Evolutionary conservation across 768 basidiomycete species (phyloP).

Genomic region (Kwoniella mangroviensis): DNA sequence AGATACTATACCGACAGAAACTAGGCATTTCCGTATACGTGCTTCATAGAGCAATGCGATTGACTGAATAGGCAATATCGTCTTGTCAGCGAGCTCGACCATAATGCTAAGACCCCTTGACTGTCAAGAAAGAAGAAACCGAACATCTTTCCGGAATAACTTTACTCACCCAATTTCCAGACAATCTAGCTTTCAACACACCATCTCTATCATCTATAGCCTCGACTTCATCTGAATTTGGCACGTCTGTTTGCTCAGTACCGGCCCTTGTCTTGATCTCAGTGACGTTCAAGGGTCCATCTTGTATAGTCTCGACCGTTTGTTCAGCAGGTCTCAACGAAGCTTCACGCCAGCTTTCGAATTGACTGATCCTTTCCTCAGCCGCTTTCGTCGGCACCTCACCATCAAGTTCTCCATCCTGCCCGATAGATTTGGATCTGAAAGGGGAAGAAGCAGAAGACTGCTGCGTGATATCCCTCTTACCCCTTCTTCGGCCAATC

Average conservation of each 20-base stretch:
- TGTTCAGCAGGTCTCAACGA: slow-evolving; percentile 17
- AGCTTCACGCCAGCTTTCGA: slow-evolving; percentile 15
- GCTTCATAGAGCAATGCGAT: slow-evolving; percentile 94
- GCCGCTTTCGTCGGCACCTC: neutral
- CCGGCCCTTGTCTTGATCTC: neutral
- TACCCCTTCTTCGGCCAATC: slow-evolving; percentile 66
- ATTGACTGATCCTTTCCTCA: slow-evolving; percentile 12
- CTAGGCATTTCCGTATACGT: slow-evolving; percentile 81
- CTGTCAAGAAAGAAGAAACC: too few species aligned
- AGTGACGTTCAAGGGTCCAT: slow-evolving; percentile 24
- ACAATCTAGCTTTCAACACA: slow-evolving; percentile 85
- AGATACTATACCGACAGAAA: slow-evolving; percentile 88
- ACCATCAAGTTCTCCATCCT: neutral
- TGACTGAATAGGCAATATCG: slow-evolving; percentile 61
- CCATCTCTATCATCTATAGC: slow-evolving; percentile 61
- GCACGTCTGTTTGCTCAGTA: neutral
- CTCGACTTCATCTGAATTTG: neutral
- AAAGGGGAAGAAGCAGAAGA: neutral
- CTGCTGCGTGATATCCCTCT: slow-evolving; percentile 33
- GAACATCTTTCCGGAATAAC: neutral
- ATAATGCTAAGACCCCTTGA: too few species aligned
- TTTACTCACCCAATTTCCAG: slow-evolving; percentile 78
- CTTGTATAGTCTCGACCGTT: slow-evolving; percentile 5
- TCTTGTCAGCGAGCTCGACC: neutral
- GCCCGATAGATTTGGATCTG: neutral